Base-by-base conservation (phyloP, 768 basidiomycete genomes). In the Wakefieldia striispora region DNA sequence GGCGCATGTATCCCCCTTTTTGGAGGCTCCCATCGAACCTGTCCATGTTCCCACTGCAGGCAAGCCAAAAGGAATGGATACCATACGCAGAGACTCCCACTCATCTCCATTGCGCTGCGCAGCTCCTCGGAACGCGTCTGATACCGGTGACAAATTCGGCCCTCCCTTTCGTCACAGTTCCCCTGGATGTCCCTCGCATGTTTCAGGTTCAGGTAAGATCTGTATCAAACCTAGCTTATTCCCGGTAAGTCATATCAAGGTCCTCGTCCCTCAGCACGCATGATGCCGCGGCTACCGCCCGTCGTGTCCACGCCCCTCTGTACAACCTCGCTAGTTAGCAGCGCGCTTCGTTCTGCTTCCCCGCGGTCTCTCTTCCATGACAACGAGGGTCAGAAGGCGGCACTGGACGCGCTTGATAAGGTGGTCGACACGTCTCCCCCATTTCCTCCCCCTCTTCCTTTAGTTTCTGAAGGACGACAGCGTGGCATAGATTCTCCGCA, bases 1-100 rank as follows among this genome's bases (percentile, higher is more conserved):
- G 1, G 34, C 56, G 61, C 61, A 62, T 63, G 57, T 34, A 62
- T 4, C 50, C 50, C 43, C 40, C 36, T 17, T 16, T 24, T 21
- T 37, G 6, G 20, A 34, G 3, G 19, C 2, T 19, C 19, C 16
- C 8, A 1, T 23, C 16, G 24, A 31, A 23, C 11, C 23, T 4
- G 13, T 12, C 11, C 33, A 12, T 27, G 33, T 14, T 37, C 6
- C 35, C 13, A 36, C 11, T 31, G 16, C 36, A 31, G 39, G 31
- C 24, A 24, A 24, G 13, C 24, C 23, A 33, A 23, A 31, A 24
- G 19, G 10, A 10, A 21, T 3, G 6, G 4, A 45, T 16, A 41
- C 11, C 24, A 16, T 29, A 13, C 53, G 45, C 41, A 35, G 20
- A 34, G 14, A 8, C 23, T 3, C 19, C 13, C 40, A 4, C 3